Evolutionary conservation across 352 stramenopile genomes (phyloP).

Genomic region (Pythium aristosporum): DNA sequence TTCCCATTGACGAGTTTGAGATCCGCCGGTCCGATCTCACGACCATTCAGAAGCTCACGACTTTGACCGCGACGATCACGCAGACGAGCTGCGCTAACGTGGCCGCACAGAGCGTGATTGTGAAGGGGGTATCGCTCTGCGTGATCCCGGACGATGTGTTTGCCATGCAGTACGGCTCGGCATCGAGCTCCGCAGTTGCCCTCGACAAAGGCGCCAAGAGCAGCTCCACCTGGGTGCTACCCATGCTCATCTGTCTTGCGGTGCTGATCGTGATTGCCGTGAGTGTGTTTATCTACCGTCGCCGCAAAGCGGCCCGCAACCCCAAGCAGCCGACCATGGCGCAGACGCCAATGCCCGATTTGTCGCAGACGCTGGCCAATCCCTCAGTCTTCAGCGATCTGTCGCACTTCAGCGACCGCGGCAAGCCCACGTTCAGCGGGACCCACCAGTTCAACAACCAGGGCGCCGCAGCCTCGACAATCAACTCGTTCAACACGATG

Average conservation of each 20-base stretch:
- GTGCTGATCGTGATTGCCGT: slow-evolving; percentile 41
- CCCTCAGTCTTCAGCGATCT: slow-evolving; percentile 54
- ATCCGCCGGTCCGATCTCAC: slow-evolving; percentile 62
- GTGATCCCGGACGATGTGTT: slow-evolving; percentile 72
- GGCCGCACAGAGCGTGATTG: slow-evolving; percentile 40
- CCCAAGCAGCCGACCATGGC: not conserved
- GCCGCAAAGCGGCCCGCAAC: slow-evolving; percentile 27
- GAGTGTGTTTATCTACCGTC: slow-evolving; percentile 48
- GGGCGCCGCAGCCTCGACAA: slow-evolving; percentile 35
- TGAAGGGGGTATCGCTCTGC: slow-evolving; percentile 43
- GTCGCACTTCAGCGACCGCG: slow-evolving; percentile 19
- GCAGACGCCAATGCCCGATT: not conserved
- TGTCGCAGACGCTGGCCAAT: slow-evolving; percentile 27
- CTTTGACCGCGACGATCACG: slow-evolving; percentile 40
- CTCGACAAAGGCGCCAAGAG: slow-evolving; percentile 4
- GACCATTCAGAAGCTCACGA: slow-evolving; percentile 46
- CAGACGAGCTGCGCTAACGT: slow-evolving; percentile 45
- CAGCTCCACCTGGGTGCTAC: slow-evolving; percentile 39
- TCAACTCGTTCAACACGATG: slow-evolving; percentile 33
- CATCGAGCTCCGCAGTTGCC: not conserved
- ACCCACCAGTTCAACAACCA: slow-evolving; percentile 15
- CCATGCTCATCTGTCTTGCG: slow-evolving; percentile 49
- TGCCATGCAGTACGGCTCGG: slow-evolving; percentile 38
- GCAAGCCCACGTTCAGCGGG: not conserved
- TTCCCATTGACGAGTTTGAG: slow-evolving; percentile 64